Evolutionary conservation across 2,329 filamentous ascomycete species (phyloP), one percentile per base, ranked within the genome.

Genomic region (Colletotrichum spinosum): DNA sequence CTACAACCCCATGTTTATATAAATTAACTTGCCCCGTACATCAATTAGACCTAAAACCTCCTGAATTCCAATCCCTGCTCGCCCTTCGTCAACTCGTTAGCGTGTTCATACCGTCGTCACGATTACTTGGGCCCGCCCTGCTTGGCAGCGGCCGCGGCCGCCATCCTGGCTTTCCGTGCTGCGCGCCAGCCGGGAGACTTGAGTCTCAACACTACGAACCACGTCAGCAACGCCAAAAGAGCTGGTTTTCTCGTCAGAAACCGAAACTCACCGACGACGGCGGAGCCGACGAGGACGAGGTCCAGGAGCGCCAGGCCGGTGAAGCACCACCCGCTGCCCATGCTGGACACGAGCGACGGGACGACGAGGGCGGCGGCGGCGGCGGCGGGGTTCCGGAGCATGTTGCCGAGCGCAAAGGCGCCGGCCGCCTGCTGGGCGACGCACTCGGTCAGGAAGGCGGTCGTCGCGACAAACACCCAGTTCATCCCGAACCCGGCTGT

Each of bases 381-480:
- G 1, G 78, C 78, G 5, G 73, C 78, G 7, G 76, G 72, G 55
- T 80, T 81, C 2, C 79, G 75, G 37, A 81, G 72, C 66, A 80
- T 72, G 53, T 78, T 77, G 5, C 74, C 76, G 7, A 81, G 70
- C 1, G 79, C 79, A 49, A 81, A 78, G 8, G 79, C 71, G 15
- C 74, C 77, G 3, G 80, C 80, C 13, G 79, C 76, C 52, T 78
- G 76, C 48, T 74, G 68, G 10, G 76, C 75, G 2, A 77, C 73
- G 57, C 76, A 79, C 61, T 80, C 77, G 11, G 79, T 80, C 45
- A 80, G 74, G 65, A 79, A 81, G 1, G 77, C 76, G 0, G 78
- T 80, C 25, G 74, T 79, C 3, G 78, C 76, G 15, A 81, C 76
- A 61, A 81, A 79, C 48, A 81, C 78, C 67, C 79, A 78, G 7